Evolutionary conservation across 1,284 basidiomycete genomes (phyloP), one percentile per base, ranked within the genome.

Genomic region (Cryptococcus maquisensis): DNA sequence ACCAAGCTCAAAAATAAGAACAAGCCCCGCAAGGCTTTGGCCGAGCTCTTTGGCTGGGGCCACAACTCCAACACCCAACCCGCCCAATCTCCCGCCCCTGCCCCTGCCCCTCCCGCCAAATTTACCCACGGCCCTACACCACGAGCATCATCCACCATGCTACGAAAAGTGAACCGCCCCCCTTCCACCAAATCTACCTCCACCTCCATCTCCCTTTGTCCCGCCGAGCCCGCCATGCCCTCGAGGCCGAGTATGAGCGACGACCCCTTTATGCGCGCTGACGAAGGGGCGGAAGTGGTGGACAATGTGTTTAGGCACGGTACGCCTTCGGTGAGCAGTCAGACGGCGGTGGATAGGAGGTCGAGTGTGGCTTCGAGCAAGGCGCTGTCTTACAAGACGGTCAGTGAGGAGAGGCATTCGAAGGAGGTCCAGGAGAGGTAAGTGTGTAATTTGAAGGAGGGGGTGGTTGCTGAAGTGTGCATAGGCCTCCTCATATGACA

Each of bases 161-260:
- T 53, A 21, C 61, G 61, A 47, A 52, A 57, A 36, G 23, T 49
- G 23, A 44, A 36, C 37, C 52, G 52, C 41, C 52, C 56, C n/a
- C 37, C 54, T 41, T 51, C 57, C 12, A 54, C 50, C 49, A 53
- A 54, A 23, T 51, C 58, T 7, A 41, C 38, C 21, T 38, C 48
- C 21, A 51, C 45, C 24, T 42, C 48, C 23, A 24, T 49, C 24
- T 40, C 49, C 12, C 55, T 58, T 10, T 49, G 52, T 18, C 55
- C 62, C 9, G n/a, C 36, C 0, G 54, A 54, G 12, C 51, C 52
- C 32, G 36, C 55, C 2, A 55, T 65, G 47, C 23, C 52, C 6
- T 57, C 61, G 37, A 54, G 66, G 16, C 64, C 70, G 1, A 70
- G 68, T 39, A 68, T 72, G 46, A 66, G 66, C 10, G 67, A 65